These are phyloP conservation scores for Penicillium sp. DNA, from an alignment of 2,329 filamentous ascomycete genomes.

Conservation along the genomic window DNA sequence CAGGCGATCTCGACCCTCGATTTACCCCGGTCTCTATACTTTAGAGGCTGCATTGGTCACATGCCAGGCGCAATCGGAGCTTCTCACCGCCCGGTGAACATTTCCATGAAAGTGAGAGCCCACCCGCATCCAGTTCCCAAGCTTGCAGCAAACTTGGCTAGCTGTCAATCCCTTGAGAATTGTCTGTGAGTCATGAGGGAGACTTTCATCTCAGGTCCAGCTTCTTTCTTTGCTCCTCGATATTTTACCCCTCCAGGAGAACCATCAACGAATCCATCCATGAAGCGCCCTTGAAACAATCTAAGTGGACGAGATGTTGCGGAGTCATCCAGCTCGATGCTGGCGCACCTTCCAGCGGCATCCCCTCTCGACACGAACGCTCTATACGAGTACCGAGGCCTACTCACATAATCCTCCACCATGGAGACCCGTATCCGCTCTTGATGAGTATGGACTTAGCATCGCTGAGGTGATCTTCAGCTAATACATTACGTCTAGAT, in stretches of 20 bases:
- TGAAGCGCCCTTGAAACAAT: slow-evolving; percentile 26
- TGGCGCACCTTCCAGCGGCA: slow-evolving; percentile 33
- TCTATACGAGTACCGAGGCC: slow-evolving; percentile 29
- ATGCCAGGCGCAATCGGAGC: slow-evolving; percentile 19
- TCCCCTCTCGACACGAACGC: slow-evolving; percentile 28
- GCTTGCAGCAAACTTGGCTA: slow-evolving; percentile 9
- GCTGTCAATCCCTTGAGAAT: not conserved
- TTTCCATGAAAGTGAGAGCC: not conserved
- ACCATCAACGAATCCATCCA: slow-evolving; percentile 19
- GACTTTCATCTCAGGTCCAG: slow-evolving; percentile 16
- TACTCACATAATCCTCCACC: slow-evolving; percentile 50
- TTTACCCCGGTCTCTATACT: not conserved
- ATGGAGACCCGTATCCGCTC: slow-evolving; percentile 62
- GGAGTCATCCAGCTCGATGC: slow-evolving; percentile 40
- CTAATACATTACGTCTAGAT: slow-evolving; percentile 60
- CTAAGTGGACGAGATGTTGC: slow-evolving; percentile 43
- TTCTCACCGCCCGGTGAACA: slow-evolving; percentile 25
- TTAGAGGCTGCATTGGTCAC: slow-evolving; percentile 15
- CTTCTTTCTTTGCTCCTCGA: slow-evolving; percentile 20
- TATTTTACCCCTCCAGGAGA: slow-evolving; percentile 7
- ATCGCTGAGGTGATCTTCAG: not conserved
- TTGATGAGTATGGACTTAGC: slow-evolving; percentile 59
- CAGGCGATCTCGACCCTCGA: not conserved
- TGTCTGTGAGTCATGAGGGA: slow-evolving; percentile 26
- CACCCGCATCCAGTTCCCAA: slow-evolving; percentile 12